Conservation (phyloP, 1,284 basidiomycete genomes). For the Rhodotorula sp. region DNA sequence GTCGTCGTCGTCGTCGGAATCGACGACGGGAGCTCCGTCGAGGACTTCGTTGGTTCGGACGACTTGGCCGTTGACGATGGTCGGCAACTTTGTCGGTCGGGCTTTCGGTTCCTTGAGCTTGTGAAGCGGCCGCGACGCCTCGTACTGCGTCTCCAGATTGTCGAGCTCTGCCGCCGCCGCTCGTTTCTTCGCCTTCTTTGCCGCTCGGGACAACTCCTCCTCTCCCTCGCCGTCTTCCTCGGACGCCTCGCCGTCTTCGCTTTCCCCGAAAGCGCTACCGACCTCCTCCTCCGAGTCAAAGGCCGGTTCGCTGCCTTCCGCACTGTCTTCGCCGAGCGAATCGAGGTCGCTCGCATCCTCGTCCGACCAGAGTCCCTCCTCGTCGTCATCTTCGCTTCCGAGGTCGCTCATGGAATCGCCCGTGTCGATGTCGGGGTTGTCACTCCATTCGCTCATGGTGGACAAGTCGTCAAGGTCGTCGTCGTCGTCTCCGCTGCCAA, state of each 20-base stretch:
- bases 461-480: conserved; percentile 47
- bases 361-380: conserved; percentile 44
- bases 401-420: conserved; percentile 52
- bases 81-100: conserved; percentile 31
- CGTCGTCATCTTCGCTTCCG: conserved; percentile 53
- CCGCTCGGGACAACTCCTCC: conserved; percentile 18
- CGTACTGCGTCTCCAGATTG: conserved; percentile 44
- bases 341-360: conserved; percentile 51
- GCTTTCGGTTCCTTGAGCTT: conserved; percentile 25
- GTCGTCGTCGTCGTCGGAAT: conserved; percentile 41
- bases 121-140: conserved; percentile 24
- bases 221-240: conserved; percentile 54
- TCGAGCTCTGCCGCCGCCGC: conserved; percentile 18
- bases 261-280: neutral
- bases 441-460: conserved; percentile 65
- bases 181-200: conserved; percentile 19
- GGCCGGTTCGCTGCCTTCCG: conserved; percentile 45
- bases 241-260: conserved; percentile 63
- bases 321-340: conserved; percentile 45
- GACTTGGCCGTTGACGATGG: conserved; percentile 38
- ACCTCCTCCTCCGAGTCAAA: conserved; percentile 45
- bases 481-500: conserved; percentile 34
- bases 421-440: conserved; percentile 60
- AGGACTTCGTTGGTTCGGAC: conserved; percentile 25
- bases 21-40: conserved; percentile 39